A percentile compares a stretch with the other conserved stretches of the same genome.
Evolutionary conservation across 345 rosid genomes (phyloP).

Genomic region (Eucalyptus dawsonii): DNA sequence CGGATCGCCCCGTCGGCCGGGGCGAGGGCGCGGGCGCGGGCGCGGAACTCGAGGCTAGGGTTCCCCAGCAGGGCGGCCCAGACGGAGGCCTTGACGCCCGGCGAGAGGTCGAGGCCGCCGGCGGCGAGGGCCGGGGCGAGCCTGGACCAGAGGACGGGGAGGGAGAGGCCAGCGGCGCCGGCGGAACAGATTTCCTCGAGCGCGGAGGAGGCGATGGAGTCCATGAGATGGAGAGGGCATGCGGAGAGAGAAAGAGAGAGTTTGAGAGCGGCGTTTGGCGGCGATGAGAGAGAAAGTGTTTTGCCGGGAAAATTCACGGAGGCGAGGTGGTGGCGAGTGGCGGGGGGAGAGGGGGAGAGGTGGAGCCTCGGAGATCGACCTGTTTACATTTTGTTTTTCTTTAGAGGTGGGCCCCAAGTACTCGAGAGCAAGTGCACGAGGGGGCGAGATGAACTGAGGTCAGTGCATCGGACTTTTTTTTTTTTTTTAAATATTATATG

Average conservation of each 20-base stretch:
- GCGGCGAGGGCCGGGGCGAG: not conserved
- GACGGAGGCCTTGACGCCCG: not conserved
- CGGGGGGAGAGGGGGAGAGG: not conserved
- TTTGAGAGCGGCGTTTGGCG: not conserved
- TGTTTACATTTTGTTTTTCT: not conserved
- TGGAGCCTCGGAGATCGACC: no score
- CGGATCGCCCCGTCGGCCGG: not conserved
- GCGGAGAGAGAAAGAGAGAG: not conserved
- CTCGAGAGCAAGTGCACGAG: not conserved
- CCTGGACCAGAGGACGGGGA: conserved; percentile 1
- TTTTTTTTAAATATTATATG: no score
- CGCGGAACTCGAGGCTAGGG: not conserved
- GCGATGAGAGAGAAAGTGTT: not conserved
- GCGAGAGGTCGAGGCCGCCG: conserved; percentile 1
- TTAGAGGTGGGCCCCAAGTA: not conserved
- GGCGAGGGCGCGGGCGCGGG: not conserved
- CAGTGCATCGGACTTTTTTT: not conserved
- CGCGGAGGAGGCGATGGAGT: not conserved
- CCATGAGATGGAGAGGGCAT: not conserved
- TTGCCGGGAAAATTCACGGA: not conserved
- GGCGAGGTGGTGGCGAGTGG: not conserved
- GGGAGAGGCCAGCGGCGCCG: not conserved
- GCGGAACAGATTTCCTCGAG: conserved; percentile 1
- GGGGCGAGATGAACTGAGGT: not conserved
- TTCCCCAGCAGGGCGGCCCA: not conserved